Percentiles rank a stretch among this genome's conserved stretches.
Evolutionary conservation across 163 green algal species (phyloP).

Genomic region (Chloroidium sp.): DNA sequence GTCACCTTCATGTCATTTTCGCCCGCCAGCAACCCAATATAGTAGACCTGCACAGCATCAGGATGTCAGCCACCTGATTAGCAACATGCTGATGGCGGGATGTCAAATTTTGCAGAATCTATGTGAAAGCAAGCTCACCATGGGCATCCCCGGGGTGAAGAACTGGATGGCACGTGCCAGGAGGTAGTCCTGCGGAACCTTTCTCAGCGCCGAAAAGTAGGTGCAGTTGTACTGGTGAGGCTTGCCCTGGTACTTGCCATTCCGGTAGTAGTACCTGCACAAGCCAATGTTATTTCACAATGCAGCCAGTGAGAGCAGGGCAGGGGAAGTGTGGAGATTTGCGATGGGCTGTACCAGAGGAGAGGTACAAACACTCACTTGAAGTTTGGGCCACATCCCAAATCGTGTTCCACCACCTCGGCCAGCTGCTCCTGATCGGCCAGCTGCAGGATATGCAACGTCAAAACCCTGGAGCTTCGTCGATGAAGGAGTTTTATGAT

Average conservation of each 20-base stretch:
- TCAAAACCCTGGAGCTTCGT: not conserved
- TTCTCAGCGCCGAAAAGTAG: slow-evolving; percentile 30
- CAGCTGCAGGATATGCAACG: slow-evolving; percentile 14
- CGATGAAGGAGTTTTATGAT: too few relatives aligned
- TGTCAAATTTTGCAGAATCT: not conserved
- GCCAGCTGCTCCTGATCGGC: slow-evolving; percentile 25
- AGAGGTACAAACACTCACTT: slow-evolving; percentile 7
- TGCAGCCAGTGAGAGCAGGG: too few relatives aligned
- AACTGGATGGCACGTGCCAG: slow-evolving; percentile 40
- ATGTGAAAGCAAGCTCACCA: slow-evolving; percentile 5
- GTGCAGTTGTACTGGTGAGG: slow-evolving; percentile 38
- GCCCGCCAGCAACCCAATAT: slow-evolving; percentile 32
- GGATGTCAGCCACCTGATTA: not conserved
- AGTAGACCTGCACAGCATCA: slow-evolving; percentile 26
- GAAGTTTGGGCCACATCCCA: slow-evolving; percentile 32
- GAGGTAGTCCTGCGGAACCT: slow-evolving; percentile 14
- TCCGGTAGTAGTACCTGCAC: slow-evolving; percentile 18
- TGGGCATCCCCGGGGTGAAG: slow-evolving; percentile 43
- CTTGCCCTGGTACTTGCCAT: slow-evolving; percentile 5
- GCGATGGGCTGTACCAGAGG: too few relatives aligned
- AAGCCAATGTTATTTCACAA: too few relatives aligned
- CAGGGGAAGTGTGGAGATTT: too few relatives aligned
- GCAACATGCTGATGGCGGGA: not conserved
- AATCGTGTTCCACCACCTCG: slow-evolving; percentile 16
- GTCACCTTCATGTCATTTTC: slow-evolving; percentile 29